Evolutionary conservation across 495 filamentous ascomycete species (phyloP).

Genomic region (Daldinia decipiens): DNA sequence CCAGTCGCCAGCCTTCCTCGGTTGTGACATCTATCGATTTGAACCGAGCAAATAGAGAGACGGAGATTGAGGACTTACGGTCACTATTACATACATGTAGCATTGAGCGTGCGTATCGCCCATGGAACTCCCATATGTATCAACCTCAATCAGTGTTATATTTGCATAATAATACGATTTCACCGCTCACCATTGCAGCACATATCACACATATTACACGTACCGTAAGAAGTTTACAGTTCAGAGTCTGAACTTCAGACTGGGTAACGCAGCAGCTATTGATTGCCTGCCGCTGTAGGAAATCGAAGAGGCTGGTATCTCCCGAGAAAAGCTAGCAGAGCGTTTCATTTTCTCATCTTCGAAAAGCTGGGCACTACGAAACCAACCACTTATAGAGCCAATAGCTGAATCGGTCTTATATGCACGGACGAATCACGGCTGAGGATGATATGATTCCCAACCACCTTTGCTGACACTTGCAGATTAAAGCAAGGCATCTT

Average conservation of each 20-base stretch:
- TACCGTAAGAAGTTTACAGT: slow-evolving; percentile 11
- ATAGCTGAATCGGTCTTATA: slow-evolving; percentile 18
- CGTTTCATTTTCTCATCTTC: slow-evolving; percentile 20
- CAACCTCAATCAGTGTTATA: slow-evolving; percentile 29
- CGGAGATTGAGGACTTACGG: not conserved
- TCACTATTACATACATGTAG: slow-evolving; percentile 8
- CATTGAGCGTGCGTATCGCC: not conserved
- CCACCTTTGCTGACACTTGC: slow-evolving; percentile 43
- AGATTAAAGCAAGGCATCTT: slow-evolving; percentile 40
- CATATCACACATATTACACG: slow-evolving; percentile 15
- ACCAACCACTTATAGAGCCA: slow-evolving; percentile 35
- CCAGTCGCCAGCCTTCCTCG: slow-evolving; percentile 14
- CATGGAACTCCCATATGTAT: slow-evolving; percentile 35
- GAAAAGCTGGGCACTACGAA: slow-evolving; percentile 28
- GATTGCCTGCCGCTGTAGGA: slow-evolving; percentile 10
- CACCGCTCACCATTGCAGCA: slow-evolving; percentile 25
- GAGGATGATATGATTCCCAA: slow-evolving; percentile 26
- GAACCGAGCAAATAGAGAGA: slow-evolving; percentile 18
- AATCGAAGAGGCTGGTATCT: slow-evolving; percentile 39
- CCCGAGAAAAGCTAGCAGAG: slow-evolving; percentile 19
- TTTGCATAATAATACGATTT: slow-evolving; percentile 23
- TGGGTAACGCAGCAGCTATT: slow-evolving; percentile 1
- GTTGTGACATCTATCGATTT: slow-evolving; percentile 23
- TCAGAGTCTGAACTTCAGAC: too few relatives aligned
- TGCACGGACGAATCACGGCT: slow-evolving; percentile 33